These are phyloP conservation scores for Austroboletus eburneus DNA, from an alignment of 768 basidiomycete genomes.

Conservation along the genomic window DNA sequence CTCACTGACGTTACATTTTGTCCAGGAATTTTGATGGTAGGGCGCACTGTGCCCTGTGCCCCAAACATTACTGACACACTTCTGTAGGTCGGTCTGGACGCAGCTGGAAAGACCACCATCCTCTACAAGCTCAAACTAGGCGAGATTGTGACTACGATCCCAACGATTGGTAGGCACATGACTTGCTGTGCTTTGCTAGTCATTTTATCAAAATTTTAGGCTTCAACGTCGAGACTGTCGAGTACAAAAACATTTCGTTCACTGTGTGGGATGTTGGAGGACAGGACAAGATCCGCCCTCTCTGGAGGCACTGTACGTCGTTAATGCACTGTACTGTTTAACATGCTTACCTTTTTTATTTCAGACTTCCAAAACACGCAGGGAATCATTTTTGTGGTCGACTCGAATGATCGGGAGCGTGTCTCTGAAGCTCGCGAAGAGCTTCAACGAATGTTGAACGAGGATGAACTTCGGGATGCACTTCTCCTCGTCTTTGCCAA, in stretches of 20 bases:
- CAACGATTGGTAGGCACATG: conserved; percentile 85
- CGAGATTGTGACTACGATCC: conserved; percentile 99
- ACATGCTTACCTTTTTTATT: conserved; percentile 7
- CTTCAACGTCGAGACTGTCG: conserved; percentile 99
- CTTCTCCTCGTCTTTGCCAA: conserved; percentile 99
- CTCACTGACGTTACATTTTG: conserved; percentile 24
- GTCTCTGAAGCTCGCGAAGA: conserved; percentile 98
- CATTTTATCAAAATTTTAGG: conserved; percentile 50
- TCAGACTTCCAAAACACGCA: conserved; percentile 99
- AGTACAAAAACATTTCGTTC: conserved; percentile 99
- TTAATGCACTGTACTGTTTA: conserved; percentile 4
- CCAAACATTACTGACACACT: conserved; percentile 7
- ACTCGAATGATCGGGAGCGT: conserved; percentile 99
- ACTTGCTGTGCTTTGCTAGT: not conserved
- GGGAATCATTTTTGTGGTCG: conserved; percentile 99
- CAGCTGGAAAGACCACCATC: conserved; percentile 98
- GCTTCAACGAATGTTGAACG: conserved; percentile 98
- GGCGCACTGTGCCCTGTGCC: conserved; percentile 19
- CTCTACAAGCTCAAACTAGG: conserved; percentile 99
- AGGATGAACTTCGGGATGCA: conserved; percentile 98
- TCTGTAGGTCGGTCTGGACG: conserved; percentile 92
- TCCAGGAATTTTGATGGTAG: conserved; percentile 94
- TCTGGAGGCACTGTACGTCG: conserved; percentile 98
- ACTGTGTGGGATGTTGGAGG: conserved; percentile 99
- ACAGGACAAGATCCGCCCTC: conserved; percentile 99